Evolutionary conservation across 805 yeast genomes (phyloP).

Genomic region (Kodamaea leandrae): DNA sequence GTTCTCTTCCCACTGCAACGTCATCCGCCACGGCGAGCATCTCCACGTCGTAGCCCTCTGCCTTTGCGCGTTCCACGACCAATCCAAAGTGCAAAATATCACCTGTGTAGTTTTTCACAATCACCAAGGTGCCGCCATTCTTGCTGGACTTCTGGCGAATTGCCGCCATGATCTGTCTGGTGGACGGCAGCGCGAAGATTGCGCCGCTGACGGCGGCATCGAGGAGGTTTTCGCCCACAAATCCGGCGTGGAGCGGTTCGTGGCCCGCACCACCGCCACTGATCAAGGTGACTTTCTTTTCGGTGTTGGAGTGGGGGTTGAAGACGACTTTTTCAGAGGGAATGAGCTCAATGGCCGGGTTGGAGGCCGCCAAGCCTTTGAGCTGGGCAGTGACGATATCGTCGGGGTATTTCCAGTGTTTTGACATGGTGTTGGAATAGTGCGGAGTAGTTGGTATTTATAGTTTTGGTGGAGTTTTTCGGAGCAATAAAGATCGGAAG

Average conservation of each 20-base stretch:
- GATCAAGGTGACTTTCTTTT: conserved; percentile 64
- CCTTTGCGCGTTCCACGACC: conserved; percentile 84
- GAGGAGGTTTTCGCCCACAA: conserved; percentile 77
- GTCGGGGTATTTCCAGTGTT: conserved; percentile 53
- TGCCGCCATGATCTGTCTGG: conserved; percentile 77
- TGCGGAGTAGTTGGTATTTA: no score
- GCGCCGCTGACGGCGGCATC: conserved; percentile 90
- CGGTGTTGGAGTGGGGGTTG: conserved; percentile 35
- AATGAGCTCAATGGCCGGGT: conserved; percentile 54
- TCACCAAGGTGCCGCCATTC: conserved; percentile 64
- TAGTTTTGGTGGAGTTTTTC: no score
- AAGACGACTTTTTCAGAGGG: conserved; percentile 57
- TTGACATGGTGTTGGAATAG: conserved; percentile 17
- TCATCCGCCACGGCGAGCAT: conserved; percentile 84
- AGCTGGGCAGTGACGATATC: conserved; percentile 50
- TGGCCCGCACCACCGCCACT: conserved; percentile 97
- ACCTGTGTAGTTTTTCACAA: conserved; percentile 93
- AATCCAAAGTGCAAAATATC: conserved; percentile 91
- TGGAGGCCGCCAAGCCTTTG: conserved; percentile 51
- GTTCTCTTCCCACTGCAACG: conserved; percentile 88
- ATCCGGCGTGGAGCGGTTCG: conserved; percentile 92
- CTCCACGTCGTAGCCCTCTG: conserved; percentile 69
- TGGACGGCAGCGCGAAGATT: conserved; percentile 93
- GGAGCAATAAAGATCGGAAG: no score
- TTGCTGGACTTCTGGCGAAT: conserved; percentile 54